Conservation (phyloP, 1,284 basidiomycete genomes). For the Ceratobasidium sp. region DNA sequence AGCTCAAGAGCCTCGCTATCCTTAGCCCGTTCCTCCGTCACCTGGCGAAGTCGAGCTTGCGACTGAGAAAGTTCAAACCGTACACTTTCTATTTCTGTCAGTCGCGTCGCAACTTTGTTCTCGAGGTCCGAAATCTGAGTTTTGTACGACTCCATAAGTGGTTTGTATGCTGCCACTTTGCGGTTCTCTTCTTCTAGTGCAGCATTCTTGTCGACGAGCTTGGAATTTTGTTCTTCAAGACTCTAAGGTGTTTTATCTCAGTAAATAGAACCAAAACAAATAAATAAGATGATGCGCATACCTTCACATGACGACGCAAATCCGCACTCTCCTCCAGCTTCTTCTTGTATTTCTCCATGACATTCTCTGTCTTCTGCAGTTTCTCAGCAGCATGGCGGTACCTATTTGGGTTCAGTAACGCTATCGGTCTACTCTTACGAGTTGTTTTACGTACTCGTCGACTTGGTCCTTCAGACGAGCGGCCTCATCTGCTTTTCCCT, state of each 20-base stretch:
- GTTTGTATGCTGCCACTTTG: conserved; percentile 85
- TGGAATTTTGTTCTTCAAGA: conserved; percentile 91
- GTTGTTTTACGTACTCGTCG: conserved; percentile 83
- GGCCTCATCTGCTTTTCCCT: conserved; percentile 76
- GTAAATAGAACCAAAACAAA: not conserved
- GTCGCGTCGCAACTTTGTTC: conserved; percentile 66
- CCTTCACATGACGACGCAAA: conserved; percentile 85
- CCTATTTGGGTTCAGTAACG: too few relatives aligned
- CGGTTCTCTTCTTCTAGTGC: conserved; percentile 89
- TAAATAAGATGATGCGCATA: too few relatives aligned
- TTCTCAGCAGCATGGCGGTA: conserved; percentile 90
- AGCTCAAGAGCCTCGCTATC: conserved; percentile 87
- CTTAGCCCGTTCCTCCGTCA: conserved; percentile 72
- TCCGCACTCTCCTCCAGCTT: conserved; percentile 95
- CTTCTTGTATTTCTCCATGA: conserved; percentile 99
- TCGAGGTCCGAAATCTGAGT: conserved; percentile 85
- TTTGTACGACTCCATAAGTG: conserved; percentile 93
- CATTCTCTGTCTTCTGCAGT: conserved; percentile 92
- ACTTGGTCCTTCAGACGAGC: conserved; percentile 87
- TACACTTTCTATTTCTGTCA: conserved; percentile 74
- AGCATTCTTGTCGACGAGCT: conserved; percentile 89
- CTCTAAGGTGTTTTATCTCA: conserved; percentile 56
- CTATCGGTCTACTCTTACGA: too few relatives aligned
- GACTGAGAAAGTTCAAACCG: conserved; percentile 80
- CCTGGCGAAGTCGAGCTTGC: conserved; percentile 70